Base-by-base conservation (phyloP, 371 early-diverging fungal genomes). In the Blastocladiella emersonii region DNA sequence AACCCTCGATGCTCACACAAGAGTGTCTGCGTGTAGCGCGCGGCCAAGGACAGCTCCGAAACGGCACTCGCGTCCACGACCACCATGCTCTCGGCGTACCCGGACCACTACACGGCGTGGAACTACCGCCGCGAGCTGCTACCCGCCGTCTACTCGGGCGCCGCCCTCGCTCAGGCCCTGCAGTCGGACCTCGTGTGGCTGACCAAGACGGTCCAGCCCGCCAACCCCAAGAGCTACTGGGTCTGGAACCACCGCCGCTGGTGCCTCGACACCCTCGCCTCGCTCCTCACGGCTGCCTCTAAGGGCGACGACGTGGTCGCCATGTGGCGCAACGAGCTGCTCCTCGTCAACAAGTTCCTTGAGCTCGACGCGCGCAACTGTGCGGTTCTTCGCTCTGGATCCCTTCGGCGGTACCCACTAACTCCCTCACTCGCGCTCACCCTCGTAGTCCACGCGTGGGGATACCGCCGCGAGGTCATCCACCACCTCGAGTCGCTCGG, bases 211-310 rank as follows among this genome's bases (percentile, higher is more conserved):
- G 70, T 84, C 32, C 77, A 88, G 34, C 72, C 68, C 59, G 78
- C 78, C 53, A 85, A 87, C 65, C 90, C 91, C 30, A 93, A 93
- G 71, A 90, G 89, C 17, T 93, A 93, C 71, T 94, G 90, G 86
- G 80, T 91, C 66, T 96, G 93, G 91, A 91, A 91, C 71, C 98
- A 97, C 75, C 85, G 98, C 15, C 71, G 85, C 39, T 97, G 95
- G 95, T 80, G 84, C 37, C 77, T 95, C 43, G 76, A 82, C 34
- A 73, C 76, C 34, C 85, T 90, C 2, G 56, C 56, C 32, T 13
- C 19, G n/a, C 13, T 56, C 7, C 15, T 56, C 17, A 21, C 0
- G 17, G 56, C 88, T 6, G n/a, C n/a, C n/a, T n/a, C n/a, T n/a
- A 62, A 70, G 4, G 87, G 90, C 6, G 72, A 79, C 56, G 30